Percentiles rank a stretch among this genome's conserved stretches.
Evolutionary conservation across 345 rosid species (phyloP).

Genomic region (Dimocarpus longan): DNA sequence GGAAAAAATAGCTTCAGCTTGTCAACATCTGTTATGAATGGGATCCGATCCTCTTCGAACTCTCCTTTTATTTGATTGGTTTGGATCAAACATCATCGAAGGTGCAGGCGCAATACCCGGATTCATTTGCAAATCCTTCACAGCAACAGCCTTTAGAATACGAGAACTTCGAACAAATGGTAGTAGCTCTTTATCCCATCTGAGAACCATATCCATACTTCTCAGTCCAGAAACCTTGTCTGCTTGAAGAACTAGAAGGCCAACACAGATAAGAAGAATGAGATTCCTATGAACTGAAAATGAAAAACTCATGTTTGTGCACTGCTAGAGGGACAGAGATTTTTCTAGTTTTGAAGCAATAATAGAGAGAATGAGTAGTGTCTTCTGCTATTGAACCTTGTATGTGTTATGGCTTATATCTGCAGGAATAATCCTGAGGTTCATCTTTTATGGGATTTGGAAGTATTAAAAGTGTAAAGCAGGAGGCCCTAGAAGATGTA

Average conservation of each 20-base stretch:
- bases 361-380: conserved; percentile 15
- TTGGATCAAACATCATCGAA: conserved; percentile 51
- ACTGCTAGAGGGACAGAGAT: conserved; percentile 10
- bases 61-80: conserved; percentile 65
- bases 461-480: conserved; percentile 38
- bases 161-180: conserved; percentile 41
- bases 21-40: conserved; percentile 77
- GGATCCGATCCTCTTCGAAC: conserved; percentile 85
- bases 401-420: conserved; percentile 30
- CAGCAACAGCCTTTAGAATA: conserved; percentile 36
- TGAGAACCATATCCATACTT: conserved; percentile 42
- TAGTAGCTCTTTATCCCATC: conserved; percentile 38
- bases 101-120: conserved; percentile 54
- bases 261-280: conserved; percentile 45
- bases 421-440: conserved; percentile 28
- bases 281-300: conserved; percentile 24
- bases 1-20: conserved; percentile 17
- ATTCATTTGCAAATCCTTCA: conserved; percentile 32
- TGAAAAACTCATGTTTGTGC: conserved; percentile 44
- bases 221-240: conserved; percentile 40
- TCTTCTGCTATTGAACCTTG: conserved; percentile 22
- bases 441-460: conserved; percentile 39
- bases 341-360: conserved; percentile 18
- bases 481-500: conserved; percentile 43
- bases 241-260: conserved; percentile 38